Evolutionary conservation across 148 eudicot genomes (phyloP).

Genomic region (Arbutus unedo): DNA sequence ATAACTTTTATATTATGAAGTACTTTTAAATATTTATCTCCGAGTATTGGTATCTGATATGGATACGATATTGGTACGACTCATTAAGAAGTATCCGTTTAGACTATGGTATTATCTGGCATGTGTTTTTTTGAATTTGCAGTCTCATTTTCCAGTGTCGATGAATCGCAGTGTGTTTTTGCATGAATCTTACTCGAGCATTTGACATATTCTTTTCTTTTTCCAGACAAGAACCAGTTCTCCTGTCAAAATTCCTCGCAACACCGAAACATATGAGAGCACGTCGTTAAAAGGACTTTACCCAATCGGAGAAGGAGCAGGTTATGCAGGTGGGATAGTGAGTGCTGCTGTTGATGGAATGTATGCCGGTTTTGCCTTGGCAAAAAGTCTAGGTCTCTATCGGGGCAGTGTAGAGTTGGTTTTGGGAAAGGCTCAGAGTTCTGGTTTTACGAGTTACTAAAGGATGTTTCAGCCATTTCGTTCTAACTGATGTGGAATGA

Average conservation of each 20-base stretch:
- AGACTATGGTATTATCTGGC: too few relatives aligned
- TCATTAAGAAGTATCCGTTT: too few relatives aligned
- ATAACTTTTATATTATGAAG: too few relatives aligned
- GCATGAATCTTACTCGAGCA: not conserved
- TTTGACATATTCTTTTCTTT: not conserved
- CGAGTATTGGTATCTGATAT: too few relatives aligned
- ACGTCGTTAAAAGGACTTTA: slow-evolving; percentile 82
- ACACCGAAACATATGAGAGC: slow-evolving; percentile 69
- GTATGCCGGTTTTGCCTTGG: slow-evolving; percentile 88
- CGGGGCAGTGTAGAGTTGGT: slow-evolving; percentile 47
- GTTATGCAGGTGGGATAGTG: slow-evolving; percentile 94
- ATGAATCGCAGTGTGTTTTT: not conserved
- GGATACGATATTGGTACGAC: too few relatives aligned
- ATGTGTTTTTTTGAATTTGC: not conserved
- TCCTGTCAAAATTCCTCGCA: slow-evolving; percentile 76
- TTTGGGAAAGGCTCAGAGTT: slow-evolving; percentile 68
- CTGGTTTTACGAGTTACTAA: slow-evolving; percentile 59
- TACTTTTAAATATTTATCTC: too few relatives aligned
- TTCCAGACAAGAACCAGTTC: slow-evolving; percentile 95
- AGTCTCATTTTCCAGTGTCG: not conserved
- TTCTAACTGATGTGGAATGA: not conserved
- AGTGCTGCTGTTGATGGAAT: slow-evolving; percentile 99
- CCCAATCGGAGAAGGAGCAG: slow-evolving; percentile 97
- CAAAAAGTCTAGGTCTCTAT: slow-evolving; percentile 65
- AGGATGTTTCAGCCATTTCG: not conserved